Evolutionary conservation across 2,329 filamentous ascomycete genomes (phyloP).

Genomic region (Botryotinia narcissicola): DNA sequence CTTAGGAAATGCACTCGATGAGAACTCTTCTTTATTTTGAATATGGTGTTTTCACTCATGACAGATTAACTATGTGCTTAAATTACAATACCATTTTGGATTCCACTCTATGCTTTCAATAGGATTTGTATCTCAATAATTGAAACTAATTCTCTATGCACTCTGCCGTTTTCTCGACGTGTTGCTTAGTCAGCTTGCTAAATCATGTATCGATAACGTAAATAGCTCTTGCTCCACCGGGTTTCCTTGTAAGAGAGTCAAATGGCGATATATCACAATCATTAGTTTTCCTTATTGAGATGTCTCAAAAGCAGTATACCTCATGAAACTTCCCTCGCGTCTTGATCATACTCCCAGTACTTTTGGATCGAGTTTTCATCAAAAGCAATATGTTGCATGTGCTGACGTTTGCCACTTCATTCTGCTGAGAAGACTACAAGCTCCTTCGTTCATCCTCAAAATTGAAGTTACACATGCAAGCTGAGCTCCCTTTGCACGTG

Average conservation of each 20-base stretch:
- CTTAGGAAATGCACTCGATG: background rate
- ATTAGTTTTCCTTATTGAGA: background rate
- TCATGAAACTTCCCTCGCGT: background rate
- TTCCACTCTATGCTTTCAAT: background rate
- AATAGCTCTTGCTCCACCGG: background rate
- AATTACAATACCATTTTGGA: rapidly evolving
- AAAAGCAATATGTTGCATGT: background rate
- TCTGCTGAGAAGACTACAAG: background rate
- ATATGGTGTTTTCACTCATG: background rate
- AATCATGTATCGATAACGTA: background rate
- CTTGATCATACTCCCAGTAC: background rate
- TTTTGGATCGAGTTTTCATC: background rate
- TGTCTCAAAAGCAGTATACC: background rate
- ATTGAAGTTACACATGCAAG: background rate
- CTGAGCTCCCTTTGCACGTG: background rate
- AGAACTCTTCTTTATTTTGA: background rate
- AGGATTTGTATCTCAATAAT: background rate
- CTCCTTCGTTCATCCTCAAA: background rate
- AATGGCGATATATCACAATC: background rate
- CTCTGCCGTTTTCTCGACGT: background rate
- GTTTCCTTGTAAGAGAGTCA: background rate
- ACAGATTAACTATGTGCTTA: background rate
- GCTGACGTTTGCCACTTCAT: background rate
- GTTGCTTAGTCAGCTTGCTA: background rate
- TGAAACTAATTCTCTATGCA: background rate